phyloP scores from a whole-genome alignment of 768 basidiomycete genomes.

The Phanerochaete carnosa region DNA sequence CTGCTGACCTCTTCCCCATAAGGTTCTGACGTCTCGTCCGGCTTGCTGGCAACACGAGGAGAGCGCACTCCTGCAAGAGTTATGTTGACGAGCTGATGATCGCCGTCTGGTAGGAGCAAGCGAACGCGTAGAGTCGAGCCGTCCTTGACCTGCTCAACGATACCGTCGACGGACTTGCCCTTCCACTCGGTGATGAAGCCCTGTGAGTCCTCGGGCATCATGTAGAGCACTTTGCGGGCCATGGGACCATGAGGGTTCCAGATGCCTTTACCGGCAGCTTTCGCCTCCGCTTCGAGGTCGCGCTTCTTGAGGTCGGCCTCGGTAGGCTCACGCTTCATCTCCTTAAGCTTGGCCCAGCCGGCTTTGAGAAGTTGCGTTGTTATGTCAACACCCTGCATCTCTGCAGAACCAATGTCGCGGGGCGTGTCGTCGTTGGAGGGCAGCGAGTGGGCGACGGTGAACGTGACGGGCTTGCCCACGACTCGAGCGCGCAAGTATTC shows the following conservation, averaged over 20 bases:
- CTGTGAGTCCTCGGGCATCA: conserved; percentile 88
- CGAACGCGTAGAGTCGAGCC: conserved; percentile 88
- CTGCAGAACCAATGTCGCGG: conserved; percentile 77
- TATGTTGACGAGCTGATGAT: conserved; percentile 89
- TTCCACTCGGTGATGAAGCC: conserved; percentile 90
- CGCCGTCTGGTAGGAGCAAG: conserved; percentile 81
- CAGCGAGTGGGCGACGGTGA: conserved; percentile 77
- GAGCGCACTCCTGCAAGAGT: conserved; percentile 80
- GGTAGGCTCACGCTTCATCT: conserved; percentile 76
- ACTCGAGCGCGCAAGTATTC: conserved; percentile 84
- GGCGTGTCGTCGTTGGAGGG: conserved; percentile 71
- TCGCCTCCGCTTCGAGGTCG: conserved; percentile 76
- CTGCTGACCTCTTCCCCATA: conserved; percentile 83
- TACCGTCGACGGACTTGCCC: conserved; percentile 84
- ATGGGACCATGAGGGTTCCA: conserved; percentile 84
- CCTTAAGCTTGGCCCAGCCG: conserved; percentile 95
- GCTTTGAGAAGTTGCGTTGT: conserved; percentile 72
- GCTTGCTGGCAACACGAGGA: conserved; percentile 64
- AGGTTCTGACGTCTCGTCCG: conserved; percentile 75
- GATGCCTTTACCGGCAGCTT: conserved; percentile 68
- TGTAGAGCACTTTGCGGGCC: conserved; percentile 64
- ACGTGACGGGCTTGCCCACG: conserved; percentile 90
- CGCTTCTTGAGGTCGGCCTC: conserved; percentile 73
- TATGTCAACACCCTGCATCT: conserved; percentile 71
- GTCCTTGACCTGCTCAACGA: conserved; percentile 93